Evolutionary conservation across 768 basidiomycete species (phyloP), one percentile per base, ranked within the genome.

Genomic region (Leccinum boreale): DNA sequence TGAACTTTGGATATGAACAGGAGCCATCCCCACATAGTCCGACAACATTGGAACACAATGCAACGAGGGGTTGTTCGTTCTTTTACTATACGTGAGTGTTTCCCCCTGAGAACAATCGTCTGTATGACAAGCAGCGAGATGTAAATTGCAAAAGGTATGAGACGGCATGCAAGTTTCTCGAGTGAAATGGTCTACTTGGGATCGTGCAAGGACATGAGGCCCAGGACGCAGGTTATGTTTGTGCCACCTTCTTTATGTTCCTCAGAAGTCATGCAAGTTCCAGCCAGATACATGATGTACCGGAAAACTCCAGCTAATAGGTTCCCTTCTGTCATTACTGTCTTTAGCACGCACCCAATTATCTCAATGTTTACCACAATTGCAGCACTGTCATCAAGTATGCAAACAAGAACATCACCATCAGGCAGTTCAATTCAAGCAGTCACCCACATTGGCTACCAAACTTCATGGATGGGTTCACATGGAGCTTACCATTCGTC

Each of bases 401-500:
- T 67, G 93, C 90, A 56, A 94, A 94, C 74, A 95, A 94, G 78
- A 95, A 91, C 56, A 94, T 98, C 76, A 98, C 94, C 48, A 97
- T 98, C 60, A 81, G 94, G 62, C 92, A 94, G 74, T 95, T 89
- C 66, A 87, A 89, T 68, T 82, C 81, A 52, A 84, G 78, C 44
- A 80, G 85, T 28, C 92, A 94, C 71, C 92, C 92, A 4, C 97
- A 93, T 73, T 97, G 94, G 93, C 75, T 99, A 31, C 96, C 96
- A 0, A 98, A 98, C 74, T 97, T 98, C 64, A 95, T 97, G 88
- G 93, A 98, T 69, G 95, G 91, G 31, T 98, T 99, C 70, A 98
- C 95, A 2, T 99, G 96, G 96, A 93, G 90, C 81, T 71, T 99
- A 58, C 96, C 96, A 0, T 99, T 99, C 68, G 96, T 99, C 3